Percentiles rank a stretch among this genome's conserved stretches.
These are phyloP conservation scores for Niebla homalea DNA, from an alignment of 495 filamentous ascomycete species.

Conservation along the genomic window DNA sequence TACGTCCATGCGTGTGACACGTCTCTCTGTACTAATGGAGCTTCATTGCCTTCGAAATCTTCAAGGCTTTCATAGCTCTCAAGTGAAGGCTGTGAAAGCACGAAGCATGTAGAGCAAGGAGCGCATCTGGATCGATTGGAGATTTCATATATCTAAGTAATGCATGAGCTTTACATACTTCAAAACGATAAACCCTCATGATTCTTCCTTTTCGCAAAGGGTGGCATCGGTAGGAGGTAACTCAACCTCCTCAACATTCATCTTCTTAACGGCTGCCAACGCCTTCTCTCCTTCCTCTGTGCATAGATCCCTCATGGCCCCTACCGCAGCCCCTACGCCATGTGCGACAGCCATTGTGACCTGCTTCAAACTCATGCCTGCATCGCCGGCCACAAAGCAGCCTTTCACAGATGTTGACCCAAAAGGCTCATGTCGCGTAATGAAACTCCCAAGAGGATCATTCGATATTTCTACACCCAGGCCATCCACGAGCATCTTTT, in stretches of 20 bases:
- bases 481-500: not conserved
- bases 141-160: no score
- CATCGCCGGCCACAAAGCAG: constrained; percentile 4
- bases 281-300: constrained; percentile 2
- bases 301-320: constrained; percentile 9
- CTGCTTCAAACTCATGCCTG: not conserved
- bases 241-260: not conserved
- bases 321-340: constrained; percentile 11
- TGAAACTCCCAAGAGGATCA: constrained; percentile 1
- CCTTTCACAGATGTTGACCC: constrained; percentile 4
- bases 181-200: no score
- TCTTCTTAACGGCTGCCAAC: not conserved
- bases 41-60: no score
- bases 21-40: no score
- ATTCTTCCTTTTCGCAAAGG: not conserved
- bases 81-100: no score
- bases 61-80: no score
- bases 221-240: not conserved
- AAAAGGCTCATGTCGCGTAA: constrained; percentile 2
- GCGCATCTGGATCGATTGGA: no score
- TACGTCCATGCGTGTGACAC: no score
- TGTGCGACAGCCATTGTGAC: constrained; percentile 1
- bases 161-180: no score
- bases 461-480: constrained; percentile 6
- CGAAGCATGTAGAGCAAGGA: no score